Percentiles rank a stretch among this genome's conserved stretches.
Conservation (phyloP, 148 eudicot genomes). For the Rhododendron simsii region DNA sequence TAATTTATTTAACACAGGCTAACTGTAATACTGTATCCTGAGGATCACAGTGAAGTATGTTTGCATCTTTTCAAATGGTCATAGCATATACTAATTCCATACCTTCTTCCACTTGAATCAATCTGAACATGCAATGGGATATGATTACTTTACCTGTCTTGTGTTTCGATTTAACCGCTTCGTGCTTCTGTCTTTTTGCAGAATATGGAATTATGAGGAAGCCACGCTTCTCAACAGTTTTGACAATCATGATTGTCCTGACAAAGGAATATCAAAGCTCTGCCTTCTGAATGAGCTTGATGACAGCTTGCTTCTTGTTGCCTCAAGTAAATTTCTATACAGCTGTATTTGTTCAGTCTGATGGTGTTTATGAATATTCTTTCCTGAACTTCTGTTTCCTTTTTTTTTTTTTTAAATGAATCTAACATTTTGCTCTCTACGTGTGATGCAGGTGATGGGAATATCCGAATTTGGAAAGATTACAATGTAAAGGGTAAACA, state of each 20-base stretch:
- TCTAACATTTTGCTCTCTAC: not conserved
- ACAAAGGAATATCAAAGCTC: conserved; percentile 87
- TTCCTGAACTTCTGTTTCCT: not conserved
- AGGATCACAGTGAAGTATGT: not conserved
- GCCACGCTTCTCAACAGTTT: conserved; percentile 77
- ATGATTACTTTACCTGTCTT: not conserved
- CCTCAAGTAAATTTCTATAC: conserved; percentile 54
- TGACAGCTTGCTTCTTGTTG: conserved; percentile 89
- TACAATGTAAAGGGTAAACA: conserved; percentile 59
- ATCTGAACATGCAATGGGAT: not conserved
- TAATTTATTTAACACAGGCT: not conserved
- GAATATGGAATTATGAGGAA: conserved; percentile 97
- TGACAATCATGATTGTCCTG: conserved; percentile 80
- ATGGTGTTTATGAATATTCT: not conserved
- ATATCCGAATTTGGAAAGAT: conserved; percentile 89
- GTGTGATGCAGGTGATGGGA: conserved; percentile 73
- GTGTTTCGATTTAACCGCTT: not conserved
- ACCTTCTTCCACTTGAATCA: not conserved
- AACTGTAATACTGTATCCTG: not conserved
- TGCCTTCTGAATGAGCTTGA: conserved; percentile 92
- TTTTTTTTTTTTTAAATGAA: not conserved
- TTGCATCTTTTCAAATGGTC: not conserved
- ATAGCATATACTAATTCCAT: not conserved
- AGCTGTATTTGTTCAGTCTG: not conserved
- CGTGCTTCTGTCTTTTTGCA: conserved; percentile 19